These are phyloP conservation scores for Populus nigra DNA, from an alignment of 345 rosid genomes.

Conservation along the genomic window DNA sequence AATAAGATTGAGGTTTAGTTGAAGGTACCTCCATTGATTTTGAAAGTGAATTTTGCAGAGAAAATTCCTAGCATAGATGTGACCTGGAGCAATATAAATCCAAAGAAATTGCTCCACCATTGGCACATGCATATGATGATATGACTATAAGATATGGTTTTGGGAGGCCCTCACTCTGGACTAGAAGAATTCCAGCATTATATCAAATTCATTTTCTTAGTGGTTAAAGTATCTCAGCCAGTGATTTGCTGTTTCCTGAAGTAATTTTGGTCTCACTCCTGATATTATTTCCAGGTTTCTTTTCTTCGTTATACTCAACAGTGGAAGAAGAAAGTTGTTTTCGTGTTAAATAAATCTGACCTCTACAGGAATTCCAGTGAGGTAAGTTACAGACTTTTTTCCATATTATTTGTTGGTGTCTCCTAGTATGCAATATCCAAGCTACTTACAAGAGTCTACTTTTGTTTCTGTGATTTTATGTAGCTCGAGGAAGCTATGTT, in stretches of 20 bases:
- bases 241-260: neutral
- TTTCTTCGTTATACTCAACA: conserved; percentile 92
- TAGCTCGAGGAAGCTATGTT: conserved; percentile 90
- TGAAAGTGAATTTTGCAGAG: neutral
- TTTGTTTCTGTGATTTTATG: conserved; percentile 22
- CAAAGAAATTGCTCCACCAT: neutral
- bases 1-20: neutral
- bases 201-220: neutral
- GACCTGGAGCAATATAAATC: neutral
- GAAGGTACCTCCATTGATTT: conserved; percentile 1
- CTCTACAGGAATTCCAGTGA: conserved; percentile 72
- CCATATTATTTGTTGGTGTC: conserved; percentile 8
- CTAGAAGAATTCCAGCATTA: neutral
- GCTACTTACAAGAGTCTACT: conserved; percentile 3
- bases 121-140: neutral
- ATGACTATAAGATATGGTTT: neutral
- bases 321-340: conserved; percentile 93
- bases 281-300: conserved; percentile 49
- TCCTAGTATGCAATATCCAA: conserved; percentile 6
- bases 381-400: conserved; percentile 37
- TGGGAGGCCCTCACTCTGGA: neutral
- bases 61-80: neutral
- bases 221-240: neutral
- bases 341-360: conserved; percentile 87
- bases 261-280: conserved; percentile 14